Conservation (phyloP, 2,329 filamentous ascomycete genomes). For the Xylariomycetidae sp. region DNA sequence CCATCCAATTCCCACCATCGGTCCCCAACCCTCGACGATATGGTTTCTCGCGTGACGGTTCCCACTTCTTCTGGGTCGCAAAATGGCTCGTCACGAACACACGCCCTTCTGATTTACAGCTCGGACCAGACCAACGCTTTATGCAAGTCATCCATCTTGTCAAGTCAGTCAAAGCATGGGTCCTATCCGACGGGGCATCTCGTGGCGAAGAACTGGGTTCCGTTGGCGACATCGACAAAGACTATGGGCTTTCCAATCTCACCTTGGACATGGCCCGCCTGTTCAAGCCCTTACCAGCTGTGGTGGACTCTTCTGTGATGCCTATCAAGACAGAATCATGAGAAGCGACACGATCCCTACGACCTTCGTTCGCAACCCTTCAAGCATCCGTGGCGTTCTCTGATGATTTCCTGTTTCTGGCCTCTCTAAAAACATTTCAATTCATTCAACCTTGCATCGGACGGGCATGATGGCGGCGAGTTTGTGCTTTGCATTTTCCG, state of each 20-base stretch:
- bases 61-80: slow-evolving; percentile 69
- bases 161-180: slow-evolving; percentile 54
- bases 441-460: slow-evolving; percentile 24
- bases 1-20: slow-evolving; percentile 57
- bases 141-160: slow-evolving; percentile 54
- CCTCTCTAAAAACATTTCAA: slow-evolving; percentile 24
- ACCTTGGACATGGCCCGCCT: slow-evolving; percentile 67
- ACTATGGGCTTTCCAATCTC: slow-evolving; percentile 57
- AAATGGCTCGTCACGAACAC: slow-evolving; percentile 58
- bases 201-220: slow-evolving; percentile 64
- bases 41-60: slow-evolving; percentile 65
- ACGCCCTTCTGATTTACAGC: slow-evolving; percentile 44
- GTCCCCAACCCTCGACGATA: slow-evolving; percentile 50
- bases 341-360: no score
- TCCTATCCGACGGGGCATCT: slow-evolving; percentile 56
- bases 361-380: slow-evolving; percentile 10
- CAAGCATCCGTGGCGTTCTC: slow-evolving; percentile 25
- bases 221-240: slow-evolving; percentile 61
- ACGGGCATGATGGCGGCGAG: slow-evolving; percentile 27
- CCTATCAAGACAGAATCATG: slow-evolving; percentile 36
- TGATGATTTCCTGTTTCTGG: slow-evolving; percentile 21
- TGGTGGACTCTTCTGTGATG: slow-evolving; percentile 36
- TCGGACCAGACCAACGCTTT: slow-evolving; percentile 54
- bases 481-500: slow-evolving; percentile 30
- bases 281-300: slow-evolving; percentile 54